These are phyloP conservation scores for Brassica juncea DNA, from an alignment of 345 rosid genomes.

Conservation along the genomic window DNA sequence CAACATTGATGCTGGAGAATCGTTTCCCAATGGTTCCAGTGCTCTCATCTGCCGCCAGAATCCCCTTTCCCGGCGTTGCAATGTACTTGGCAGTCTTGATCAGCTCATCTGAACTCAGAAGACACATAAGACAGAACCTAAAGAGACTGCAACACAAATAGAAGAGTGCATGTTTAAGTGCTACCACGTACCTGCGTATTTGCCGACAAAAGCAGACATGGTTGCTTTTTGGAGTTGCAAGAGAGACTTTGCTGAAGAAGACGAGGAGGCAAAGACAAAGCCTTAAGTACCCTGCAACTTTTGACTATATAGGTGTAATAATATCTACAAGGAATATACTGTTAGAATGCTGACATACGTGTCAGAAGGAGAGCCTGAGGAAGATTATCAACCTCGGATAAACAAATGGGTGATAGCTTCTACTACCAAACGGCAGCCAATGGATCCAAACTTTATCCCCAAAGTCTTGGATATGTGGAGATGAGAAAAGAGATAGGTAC, in stretches of 20 bases:
- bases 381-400: constrained; percentile 71
- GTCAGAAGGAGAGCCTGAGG: constrained; percentile 52
- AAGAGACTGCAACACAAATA: neutral
- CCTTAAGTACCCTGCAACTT: constrained; percentile 35
- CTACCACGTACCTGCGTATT: constrained; percentile 68
- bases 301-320: constrained; percentile 44
- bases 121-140: constrained; percentile 22
- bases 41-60: constrained; percentile 96
- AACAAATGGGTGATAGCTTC: constrained; percentile 58
- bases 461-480: constrained; percentile 43
- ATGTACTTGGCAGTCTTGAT: constrained; percentile 90
- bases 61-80: constrained; percentile 92
- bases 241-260: constrained; percentile 24
- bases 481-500: constrained; percentile 34
- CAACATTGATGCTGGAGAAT: constrained; percentile 81
- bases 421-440: constrained; percentile 47
- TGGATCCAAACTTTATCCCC: constrained; percentile 39
- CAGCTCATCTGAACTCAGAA: constrained; percentile 65
- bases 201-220: constrained; percentile 92
- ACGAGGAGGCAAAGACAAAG: constrained; percentile 47
- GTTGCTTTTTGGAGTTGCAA: constrained; percentile 33
- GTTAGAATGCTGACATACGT: constrained; percentile 45
- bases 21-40: constrained; percentile 98
- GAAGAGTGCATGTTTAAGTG: neutral
- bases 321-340: constrained; percentile 51